Conservation (phyloP, 768 basidiomycete species). For the Antrodiella citrinella region DNA sequence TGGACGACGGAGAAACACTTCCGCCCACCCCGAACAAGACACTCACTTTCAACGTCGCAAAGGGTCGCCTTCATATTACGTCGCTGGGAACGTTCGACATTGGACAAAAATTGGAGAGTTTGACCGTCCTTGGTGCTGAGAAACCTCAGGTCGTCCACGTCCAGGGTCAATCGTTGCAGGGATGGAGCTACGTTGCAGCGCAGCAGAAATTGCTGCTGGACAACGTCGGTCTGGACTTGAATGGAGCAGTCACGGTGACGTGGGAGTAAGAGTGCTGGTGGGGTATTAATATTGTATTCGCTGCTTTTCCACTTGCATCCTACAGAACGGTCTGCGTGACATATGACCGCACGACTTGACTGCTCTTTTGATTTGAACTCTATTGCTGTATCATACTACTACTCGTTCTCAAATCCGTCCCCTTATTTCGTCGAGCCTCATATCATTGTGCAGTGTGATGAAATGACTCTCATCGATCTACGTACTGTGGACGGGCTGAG, state of each 20-base stretch:
- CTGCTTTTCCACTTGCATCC: no score
- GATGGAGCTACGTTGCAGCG: slow-evolving; percentile 32
- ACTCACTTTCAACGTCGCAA: slow-evolving; percentile 35
- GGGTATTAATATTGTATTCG: no score
- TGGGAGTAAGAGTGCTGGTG: no score
- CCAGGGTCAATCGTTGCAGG: slow-evolving; percentile 25
- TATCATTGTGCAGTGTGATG: no score
- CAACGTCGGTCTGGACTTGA: slow-evolving; percentile 35
- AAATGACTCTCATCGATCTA: no score
- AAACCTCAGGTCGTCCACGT: slow-evolving; percentile 33
- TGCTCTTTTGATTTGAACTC: no score
- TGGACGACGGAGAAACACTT: slow-evolving; percentile 63
- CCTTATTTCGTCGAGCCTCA: no score
- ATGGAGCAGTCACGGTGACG: slow-evolving; percentile 24
- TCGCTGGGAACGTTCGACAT: slow-evolving; percentile 35
- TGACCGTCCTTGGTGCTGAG: slow-evolving; percentile 50
- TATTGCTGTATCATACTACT: no score
- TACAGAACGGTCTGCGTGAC: no score
- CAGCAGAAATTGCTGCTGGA: slow-evolving; percentile 35
- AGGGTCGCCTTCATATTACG: slow-evolving; percentile 29
- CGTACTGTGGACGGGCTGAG: no score
- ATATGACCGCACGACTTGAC: no score
- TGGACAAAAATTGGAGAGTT: slow-evolving; percentile 35
- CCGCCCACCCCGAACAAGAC: slow-evolving; percentile 48
- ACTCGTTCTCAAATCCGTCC: no score